These are phyloP conservation scores for Blastobotrys attinorum DNA, from an alignment of 805 yeast species.

Conservation along the genomic window DNA sequence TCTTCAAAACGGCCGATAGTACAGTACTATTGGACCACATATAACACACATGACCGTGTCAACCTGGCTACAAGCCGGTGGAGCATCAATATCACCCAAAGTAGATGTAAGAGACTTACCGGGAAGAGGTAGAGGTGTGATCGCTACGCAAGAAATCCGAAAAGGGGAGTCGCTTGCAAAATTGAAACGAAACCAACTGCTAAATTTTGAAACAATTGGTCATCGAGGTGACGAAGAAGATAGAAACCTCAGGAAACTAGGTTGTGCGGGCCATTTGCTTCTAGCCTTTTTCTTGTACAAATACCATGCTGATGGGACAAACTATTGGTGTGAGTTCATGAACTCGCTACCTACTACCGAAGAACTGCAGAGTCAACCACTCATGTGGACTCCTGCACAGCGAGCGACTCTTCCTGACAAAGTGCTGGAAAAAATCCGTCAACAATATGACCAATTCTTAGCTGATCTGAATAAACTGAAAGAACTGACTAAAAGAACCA, in stretches of 20 bases:
- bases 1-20: too few species aligned
- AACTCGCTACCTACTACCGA: conserved; percentile 49
- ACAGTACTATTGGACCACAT: too few species aligned
- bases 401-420: conserved; percentile 15
- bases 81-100: conserved; percentile 17
- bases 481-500: conserved; percentile 13
- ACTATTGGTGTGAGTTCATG: conserved; percentile 63
- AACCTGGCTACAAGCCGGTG: conserved; percentile 10
- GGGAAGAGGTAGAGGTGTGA: conserved; percentile 58
- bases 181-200: conserved; percentile 49
- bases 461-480: conserved; percentile 38
- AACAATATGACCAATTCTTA: conserved; percentile 28
- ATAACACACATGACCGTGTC: too few species aligned
- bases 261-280: conserved; percentile 20
- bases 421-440: conserved; percentile 12
- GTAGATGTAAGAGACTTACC: conserved; percentile 34
- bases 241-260: neutral
- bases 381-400: conserved; percentile 45
- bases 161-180: conserved; percentile 36
- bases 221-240: conserved; percentile 1
- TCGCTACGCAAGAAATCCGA: conserved; percentile 33
- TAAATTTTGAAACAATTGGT: conserved; percentile 35
- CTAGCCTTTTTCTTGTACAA: conserved; percentile 17
- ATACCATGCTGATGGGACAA: conserved; percentile 25
- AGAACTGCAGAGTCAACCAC: conserved; percentile 53